A percentile compares a stretch with the other conserved stretches of the same genome.
Evolutionary conservation across 148 eudicot species (phyloP).

Genomic region (Suaeda aralocaspica): DNA sequence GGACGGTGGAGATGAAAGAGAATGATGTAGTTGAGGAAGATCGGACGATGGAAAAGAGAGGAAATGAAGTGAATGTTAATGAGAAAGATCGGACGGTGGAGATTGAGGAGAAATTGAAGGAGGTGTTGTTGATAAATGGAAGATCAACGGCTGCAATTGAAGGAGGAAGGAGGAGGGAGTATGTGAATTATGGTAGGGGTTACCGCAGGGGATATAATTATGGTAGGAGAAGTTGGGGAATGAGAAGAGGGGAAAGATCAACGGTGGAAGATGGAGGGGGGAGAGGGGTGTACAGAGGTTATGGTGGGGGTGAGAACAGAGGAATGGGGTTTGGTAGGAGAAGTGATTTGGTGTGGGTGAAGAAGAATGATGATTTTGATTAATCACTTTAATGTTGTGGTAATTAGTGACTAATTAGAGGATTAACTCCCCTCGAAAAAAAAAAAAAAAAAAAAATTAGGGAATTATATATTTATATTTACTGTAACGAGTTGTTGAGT

Average conservation of each 20-base stretch:
- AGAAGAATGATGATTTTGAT: slow-evolving; percentile 14
- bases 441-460: too few species aligned
- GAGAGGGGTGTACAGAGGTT: neutral
- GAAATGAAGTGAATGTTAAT: too few species aligned
- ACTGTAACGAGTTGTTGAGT: too few species aligned
- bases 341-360: slow-evolving; percentile 31
- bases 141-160: slow-evolving; percentile 8
- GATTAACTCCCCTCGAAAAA: neutral
- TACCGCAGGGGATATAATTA: neutral
- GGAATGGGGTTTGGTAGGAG: neutral
- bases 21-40: neutral
- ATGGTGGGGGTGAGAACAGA: slow-evolving; percentile 6
- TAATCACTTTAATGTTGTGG: neutral
- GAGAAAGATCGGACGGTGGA: neutral
- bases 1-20: neutral
- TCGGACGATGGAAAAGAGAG: neutral
- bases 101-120: slow-evolving; percentile 12
- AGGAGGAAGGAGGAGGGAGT: neutral
- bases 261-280: neutral
- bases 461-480: too few species aligned
- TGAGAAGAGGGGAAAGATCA: neutral
- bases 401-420: neutral
- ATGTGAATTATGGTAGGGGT: neutral
- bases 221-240: neutral
- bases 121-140: neutral